Evolutionary conservation across 179 eudicot species (phyloP).

Genomic region (Sideroxylon spinosum): DNA sequence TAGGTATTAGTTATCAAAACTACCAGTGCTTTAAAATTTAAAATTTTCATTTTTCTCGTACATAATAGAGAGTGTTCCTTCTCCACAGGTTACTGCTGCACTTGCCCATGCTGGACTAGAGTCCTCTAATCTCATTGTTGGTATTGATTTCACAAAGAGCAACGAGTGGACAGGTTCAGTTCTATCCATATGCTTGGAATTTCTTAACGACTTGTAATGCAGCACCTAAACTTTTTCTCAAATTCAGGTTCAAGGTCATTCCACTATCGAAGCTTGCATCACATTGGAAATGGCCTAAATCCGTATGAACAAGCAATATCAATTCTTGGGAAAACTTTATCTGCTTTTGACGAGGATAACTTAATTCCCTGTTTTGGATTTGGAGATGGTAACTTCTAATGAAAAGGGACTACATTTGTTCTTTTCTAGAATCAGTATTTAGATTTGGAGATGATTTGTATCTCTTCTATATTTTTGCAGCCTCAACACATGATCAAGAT

Average conservation of each 20-base stretch:
- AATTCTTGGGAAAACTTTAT: conserved; percentile 36
- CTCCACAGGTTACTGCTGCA: conserved; percentile 33
- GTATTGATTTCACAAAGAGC: conserved; percentile 46
- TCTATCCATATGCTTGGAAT: neutral
- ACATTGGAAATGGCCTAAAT: conserved; percentile 28
- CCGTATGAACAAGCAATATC: conserved; percentile 45
- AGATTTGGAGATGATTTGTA: conserved; percentile 8
- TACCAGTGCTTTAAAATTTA: neutral
- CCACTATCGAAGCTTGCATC: conserved; percentile 32
- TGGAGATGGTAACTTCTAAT: conserved; percentile 32
- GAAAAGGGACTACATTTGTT: neutral
- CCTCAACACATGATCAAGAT: conserved; percentile 39
- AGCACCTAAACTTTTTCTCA: neutral
- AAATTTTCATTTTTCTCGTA: neutral
- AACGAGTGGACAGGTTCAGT: conserved; percentile 40
- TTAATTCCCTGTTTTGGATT: conserved; percentile 45
- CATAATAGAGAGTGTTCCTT: neutral
- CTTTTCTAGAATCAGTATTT: neutral
- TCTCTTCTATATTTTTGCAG: conserved; percentile 19
- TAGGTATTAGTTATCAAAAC: neutral
- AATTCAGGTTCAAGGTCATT: conserved; percentile 30
- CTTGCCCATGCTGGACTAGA: conserved; percentile 36
- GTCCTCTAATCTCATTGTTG: conserved; percentile 44
- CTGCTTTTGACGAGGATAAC: conserved; percentile 42
- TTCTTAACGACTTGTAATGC: neutral